Evolutionary conservation across 2,329 filamentous ascomycete species (phyloP), one percentile per base, ranked within the genome.

Genomic region (Claviceps sp.): DNA sequence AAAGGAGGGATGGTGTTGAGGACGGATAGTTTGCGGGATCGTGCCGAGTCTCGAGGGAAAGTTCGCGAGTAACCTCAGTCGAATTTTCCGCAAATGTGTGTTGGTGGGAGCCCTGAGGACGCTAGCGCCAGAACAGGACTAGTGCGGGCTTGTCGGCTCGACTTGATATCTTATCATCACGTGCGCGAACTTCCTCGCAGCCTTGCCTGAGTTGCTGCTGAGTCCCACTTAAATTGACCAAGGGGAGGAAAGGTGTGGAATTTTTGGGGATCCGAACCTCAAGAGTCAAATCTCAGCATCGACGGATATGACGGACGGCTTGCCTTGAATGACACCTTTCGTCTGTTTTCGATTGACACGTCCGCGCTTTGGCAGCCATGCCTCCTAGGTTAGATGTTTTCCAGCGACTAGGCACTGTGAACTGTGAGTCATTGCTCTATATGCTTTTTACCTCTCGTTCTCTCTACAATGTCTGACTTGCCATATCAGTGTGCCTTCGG

Each of bases 311-410:
- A 26, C 39, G 19, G 4, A 41, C 49, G 43, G 19, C 19, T 46
- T 50, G 30, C 34, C 13, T 22, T 16, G 2, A 22, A 19, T 6
- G 34, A 17, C 19, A n/a, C 5, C 14, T 38, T 40, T 16, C 7
- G 16, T 39, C 34, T n/a, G 17, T 13, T 34, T 37, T 4, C 42
- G 4, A 19, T 47, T 37, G 44, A 8, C n/a, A 13, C 17, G 24
- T 16, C 13, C 16, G n/a, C 46, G 30, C 38, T 37, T 19, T 16
- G 14, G 38, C 52, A 70, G 73, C 59, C 59, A 88, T 88, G 84
- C 78, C 83, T 63, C 83, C 81, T 53, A 81, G 81, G 73, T 71
- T 87, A 74, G 70, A 77, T 59, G 66, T 74, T 62, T 73, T 81
- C 54, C 75, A 78, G 66, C 76, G 80, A 66, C 70, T 84, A 50